phyloP scores from a whole-genome alignment of 2,329 filamentous ascomycete species.

The Hysterium pulicare region DNA sequence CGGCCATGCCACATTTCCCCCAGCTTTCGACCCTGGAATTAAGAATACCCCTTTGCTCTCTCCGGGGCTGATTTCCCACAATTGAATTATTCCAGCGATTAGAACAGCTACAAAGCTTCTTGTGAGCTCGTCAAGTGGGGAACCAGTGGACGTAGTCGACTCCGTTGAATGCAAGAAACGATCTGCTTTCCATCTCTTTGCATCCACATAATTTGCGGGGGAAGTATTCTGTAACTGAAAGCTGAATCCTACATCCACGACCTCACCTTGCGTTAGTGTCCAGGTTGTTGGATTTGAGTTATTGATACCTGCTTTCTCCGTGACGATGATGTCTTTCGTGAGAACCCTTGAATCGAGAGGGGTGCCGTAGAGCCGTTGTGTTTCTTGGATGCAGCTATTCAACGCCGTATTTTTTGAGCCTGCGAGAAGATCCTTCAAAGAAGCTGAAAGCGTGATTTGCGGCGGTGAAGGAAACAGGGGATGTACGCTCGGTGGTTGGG shows the following conservation, averaged over 20 bases:
- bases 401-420: constrained; percentile 22
- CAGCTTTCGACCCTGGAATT: constrained; percentile 48
- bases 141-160: constrained; percentile 1
- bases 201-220: constrained; percentile 16
- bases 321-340: constrained; percentile 18
- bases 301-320: constrained; percentile 14
- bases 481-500: constrained; percentile 35
- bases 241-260: constrained; percentile 29
- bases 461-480: constrained; percentile 34
- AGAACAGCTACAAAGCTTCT: constrained; percentile 22
- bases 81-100: constrained; percentile 31
- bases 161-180: constrained; percentile 18
- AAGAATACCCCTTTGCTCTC: constrained; percentile 43
- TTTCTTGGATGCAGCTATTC: constrained; percentile 29
- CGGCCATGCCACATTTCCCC: constrained; percentile 51
- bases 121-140: constrained; percentile 14
- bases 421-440: constrained; percentile 9
- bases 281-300: constrained; percentile 13
- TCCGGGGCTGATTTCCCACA: constrained; percentile 28
- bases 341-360: constrained; percentile 18
- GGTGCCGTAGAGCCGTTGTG: constrained; percentile 27
- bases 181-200: constrained; percentile 23
- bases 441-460: constrained; percentile 21
- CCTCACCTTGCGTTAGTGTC: not conserved
- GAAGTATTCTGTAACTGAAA: constrained; percentile 29